phyloP scores from a whole-genome alignment of 345 rosid genomes.

The Excoecaria cochinchinensis region DNA sequence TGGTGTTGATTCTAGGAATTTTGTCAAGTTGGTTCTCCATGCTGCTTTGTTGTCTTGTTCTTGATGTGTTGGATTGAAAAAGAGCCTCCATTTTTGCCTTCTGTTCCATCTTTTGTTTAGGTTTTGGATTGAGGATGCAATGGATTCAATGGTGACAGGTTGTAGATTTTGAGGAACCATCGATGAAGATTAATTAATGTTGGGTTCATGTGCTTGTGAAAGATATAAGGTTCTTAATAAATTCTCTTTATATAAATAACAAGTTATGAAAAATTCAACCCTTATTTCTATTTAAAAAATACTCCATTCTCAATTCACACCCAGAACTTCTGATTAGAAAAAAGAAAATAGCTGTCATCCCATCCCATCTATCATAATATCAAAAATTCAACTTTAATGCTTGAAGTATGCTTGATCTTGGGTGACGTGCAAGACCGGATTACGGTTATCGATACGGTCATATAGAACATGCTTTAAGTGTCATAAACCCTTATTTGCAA shows the following conservation, averaged over 20 bases:
- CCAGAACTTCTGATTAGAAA: no score
- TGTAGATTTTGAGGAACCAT: no score
- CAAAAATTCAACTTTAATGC: no score
- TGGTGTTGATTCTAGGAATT: slow-evolving; percentile 49
- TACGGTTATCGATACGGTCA: slow-evolving; percentile 6
- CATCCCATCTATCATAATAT: no score
- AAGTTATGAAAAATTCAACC: no score
- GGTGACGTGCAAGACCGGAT: slow-evolving; percentile 15
- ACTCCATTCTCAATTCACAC: no score
- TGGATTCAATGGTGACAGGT: slow-evolving; percentile 8
- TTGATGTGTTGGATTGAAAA: slow-evolving; percentile 21
- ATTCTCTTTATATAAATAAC: no score
- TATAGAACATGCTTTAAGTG: slow-evolving; percentile 4
- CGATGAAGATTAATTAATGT: no score
- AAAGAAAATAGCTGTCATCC: no score
- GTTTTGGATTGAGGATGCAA: slow-evolving; percentile 43
- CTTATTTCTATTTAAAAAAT: no score
- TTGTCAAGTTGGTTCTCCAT: slow-evolving; percentile 45
- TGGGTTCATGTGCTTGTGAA: no score
- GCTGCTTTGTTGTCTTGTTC: slow-evolving; percentile 17
- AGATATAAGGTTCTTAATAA: no score
- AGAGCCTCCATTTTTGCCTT: slow-evolving; percentile 51
- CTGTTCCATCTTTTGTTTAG: slow-evolving; percentile 46
- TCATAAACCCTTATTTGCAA: background rate
- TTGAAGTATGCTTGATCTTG: background rate